phyloP scores from a whole-genome alignment of 2,329 filamentous ascomycete genomes.

The Aspergillus japonicus region DNA sequence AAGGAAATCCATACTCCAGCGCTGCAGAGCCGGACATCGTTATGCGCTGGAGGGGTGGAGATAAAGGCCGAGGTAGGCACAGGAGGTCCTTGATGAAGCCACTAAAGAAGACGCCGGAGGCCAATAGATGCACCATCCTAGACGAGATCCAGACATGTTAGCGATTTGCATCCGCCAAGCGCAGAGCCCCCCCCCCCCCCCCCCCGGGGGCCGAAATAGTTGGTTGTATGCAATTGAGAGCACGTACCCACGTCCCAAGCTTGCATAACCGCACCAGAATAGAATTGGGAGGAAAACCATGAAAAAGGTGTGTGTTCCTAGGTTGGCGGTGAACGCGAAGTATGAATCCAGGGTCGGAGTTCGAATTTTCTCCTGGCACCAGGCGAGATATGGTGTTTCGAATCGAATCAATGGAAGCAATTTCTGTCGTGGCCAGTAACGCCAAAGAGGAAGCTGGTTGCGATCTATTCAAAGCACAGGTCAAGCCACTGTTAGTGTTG shows the following conservation, averaged over 20 bases:
- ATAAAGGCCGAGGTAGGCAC: constrained; percentile 86
- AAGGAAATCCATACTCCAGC: constrained; percentile 95
- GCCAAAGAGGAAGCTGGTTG: constrained; percentile 79
- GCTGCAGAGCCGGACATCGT: constrained; percentile 96
- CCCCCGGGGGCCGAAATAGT: too few relatives aligned
- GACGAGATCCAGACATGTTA: constrained; percentile 11
- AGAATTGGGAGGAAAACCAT: constrained; percentile 92
- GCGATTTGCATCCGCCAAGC: constrained; percentile 1
- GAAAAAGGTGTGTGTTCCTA: constrained; percentile 98
- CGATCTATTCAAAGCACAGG: constrained; percentile 60
- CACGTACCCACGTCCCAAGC: constrained; percentile 80
- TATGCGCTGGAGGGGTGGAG: constrained; percentile 87
- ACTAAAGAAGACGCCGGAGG: constrained; percentile 78
- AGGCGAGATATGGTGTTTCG: constrained; percentile 93
- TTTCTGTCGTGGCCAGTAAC: constrained; percentile 77
- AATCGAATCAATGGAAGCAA: constrained; percentile 84
- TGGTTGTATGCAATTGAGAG: neutral
- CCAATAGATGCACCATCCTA: constrained; percentile 68
- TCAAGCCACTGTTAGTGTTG: constrained; percentile 14
- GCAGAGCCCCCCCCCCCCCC: neutral
- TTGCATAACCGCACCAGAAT: constrained; percentile 92
- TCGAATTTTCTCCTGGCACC: constrained; percentile 75
- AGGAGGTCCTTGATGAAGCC: constrained; percentile 93
- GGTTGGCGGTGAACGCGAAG: constrained; percentile 93
- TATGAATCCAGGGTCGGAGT: constrained; percentile 88